Conservation (phyloP, 2,329 filamentous ascomycete genomes). For the Colletotrichum godetiae region DNA sequence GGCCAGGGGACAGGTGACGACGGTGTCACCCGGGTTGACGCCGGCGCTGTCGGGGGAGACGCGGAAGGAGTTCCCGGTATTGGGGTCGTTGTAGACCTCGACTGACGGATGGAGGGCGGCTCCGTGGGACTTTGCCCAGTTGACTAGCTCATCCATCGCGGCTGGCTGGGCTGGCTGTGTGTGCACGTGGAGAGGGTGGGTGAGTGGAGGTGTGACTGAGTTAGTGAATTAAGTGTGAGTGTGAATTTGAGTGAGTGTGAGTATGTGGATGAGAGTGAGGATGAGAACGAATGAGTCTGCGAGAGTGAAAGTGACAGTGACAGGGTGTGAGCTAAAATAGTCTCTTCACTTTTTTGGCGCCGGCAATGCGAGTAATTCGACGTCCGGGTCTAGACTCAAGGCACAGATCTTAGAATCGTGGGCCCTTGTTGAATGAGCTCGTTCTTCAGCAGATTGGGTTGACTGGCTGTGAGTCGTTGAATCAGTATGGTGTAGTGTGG, state of each 20-base stretch:
- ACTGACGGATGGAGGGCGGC: conserved; percentile 62
- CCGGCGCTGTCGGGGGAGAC: conserved; percentile 49
- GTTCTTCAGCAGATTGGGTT: neutral
- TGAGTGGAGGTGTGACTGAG: neutral
- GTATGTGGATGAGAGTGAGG: neutral
- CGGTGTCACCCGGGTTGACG: conserved; percentile 51
- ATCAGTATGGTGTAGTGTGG: neutral
- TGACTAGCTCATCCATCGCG: conserved; percentile 48
- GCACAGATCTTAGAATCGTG: neutral
- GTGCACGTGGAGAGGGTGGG: neutral
- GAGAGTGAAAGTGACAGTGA: neutral
- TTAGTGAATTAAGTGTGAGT: neutral
- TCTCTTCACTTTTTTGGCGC: neutral
- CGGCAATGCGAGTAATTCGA: neutral
- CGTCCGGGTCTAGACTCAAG: neutral
- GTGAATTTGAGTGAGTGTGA: neutral
- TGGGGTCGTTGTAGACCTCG: conserved; percentile 62
- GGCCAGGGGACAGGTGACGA: conserved; percentile 64
- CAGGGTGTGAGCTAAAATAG: neutral
- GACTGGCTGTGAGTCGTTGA: neutral
- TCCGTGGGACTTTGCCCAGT: conserved; percentile 60
- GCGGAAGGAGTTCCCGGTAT: conserved; percentile 66
- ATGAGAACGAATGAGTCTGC: neutral
- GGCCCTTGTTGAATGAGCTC: neutral
- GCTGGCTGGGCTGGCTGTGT: neutral